Percentiles rank a stretch among this genome's conserved stretches.
Evolutionary conservation across 352 stramenopile genomes (phyloP).

Genomic region (Globisporangium paroecandrum): DNA sequence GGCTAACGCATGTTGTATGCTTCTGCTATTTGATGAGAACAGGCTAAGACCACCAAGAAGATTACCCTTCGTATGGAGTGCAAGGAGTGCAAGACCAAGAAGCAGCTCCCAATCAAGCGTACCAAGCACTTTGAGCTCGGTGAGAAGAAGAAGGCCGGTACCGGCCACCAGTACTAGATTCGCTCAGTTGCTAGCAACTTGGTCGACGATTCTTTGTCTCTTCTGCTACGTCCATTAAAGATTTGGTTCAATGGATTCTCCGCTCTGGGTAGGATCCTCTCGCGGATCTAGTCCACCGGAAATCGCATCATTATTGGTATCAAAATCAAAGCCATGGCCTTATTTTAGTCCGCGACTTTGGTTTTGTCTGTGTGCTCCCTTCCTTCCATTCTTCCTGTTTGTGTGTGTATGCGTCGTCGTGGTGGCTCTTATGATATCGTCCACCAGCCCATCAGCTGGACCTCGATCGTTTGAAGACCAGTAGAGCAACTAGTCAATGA

Average conservation of each 20-base stretch:
- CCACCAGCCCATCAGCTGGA: background rate
- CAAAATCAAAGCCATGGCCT: slow-evolving; percentile 48
- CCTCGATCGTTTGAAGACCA: background rate
- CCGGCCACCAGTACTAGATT: slow-evolving; percentile 96
- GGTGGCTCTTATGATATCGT: background rate
- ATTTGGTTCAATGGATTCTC: slow-evolving; percentile 16
- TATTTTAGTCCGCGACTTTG: slow-evolving; percentile 37
- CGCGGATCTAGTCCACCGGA: slow-evolving; percentile 1
- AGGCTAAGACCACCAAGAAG: slow-evolving; percentile 98
- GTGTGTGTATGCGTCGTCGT: background rate
- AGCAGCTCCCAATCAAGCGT: slow-evolving; percentile 98
- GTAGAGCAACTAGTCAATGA: background rate
- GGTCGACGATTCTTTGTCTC: slow-evolving; percentile 19
- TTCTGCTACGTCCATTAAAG: slow-evolving; percentile 24
- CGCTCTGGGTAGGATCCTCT: slow-evolving; percentile 2
- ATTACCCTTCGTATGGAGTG: slow-evolving; percentile 98
- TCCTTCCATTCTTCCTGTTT: background rate
- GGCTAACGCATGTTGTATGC: background rate
- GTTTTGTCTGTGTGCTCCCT: background rate
- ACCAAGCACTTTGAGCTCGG: slow-evolving; percentile 99
- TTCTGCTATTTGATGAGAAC: slow-evolving; percentile 14
- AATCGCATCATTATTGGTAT: slow-evolving; percentile 12
- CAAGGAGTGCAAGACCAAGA: slow-evolving; percentile 99
- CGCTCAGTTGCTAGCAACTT: slow-evolving; percentile 8
- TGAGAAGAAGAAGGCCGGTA: slow-evolving; percentile 97